These are phyloP conservation scores for Beauveria bassiana DNA, from an alignment of 2,329 filamentous ascomycete species.

Conservation along the genomic window DNA sequence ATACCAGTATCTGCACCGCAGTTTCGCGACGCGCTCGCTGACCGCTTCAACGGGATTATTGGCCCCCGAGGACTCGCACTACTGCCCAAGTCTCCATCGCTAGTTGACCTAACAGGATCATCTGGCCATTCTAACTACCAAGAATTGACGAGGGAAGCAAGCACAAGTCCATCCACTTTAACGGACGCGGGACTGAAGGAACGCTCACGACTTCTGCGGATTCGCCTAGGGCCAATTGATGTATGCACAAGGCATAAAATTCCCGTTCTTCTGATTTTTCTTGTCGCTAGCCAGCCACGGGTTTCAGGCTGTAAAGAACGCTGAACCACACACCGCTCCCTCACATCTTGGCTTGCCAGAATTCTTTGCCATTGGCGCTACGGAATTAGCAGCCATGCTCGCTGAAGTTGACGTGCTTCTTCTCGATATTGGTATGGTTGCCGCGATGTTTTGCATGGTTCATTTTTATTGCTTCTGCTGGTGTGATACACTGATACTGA, in stretches of 20 bases:
- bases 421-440: slow-evolving; percentile 29
- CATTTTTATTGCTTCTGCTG: neutral
- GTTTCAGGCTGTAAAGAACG: neutral
- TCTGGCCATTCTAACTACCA: neutral
- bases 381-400: slow-evolving; percentile 18
- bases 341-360: neutral
- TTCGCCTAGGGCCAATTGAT: neutral
- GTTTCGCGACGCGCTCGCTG: slow-evolving; percentile 6
- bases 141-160: neutral
- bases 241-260: neutral
- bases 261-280: neutral
- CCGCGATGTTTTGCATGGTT: neutral
- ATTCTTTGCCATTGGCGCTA: neutral
- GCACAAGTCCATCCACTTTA: neutral
- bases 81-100: neutral
- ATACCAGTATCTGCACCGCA: neutral
- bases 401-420: slow-evolving; percentile 25
- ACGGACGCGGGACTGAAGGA: slow-evolving; percentile 5
- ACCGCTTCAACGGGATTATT: neutral
- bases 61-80: neutral
- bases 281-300: neutral
- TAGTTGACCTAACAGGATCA: neutral
- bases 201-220: slow-evolving; percentile 8
- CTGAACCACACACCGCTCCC: slow-evolving; percentile 2
- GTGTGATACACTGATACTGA: neutral